Base-by-base conservation (phyloP, 495 filamentous ascomycete genomes). In the Halenospora varia region DNA sequence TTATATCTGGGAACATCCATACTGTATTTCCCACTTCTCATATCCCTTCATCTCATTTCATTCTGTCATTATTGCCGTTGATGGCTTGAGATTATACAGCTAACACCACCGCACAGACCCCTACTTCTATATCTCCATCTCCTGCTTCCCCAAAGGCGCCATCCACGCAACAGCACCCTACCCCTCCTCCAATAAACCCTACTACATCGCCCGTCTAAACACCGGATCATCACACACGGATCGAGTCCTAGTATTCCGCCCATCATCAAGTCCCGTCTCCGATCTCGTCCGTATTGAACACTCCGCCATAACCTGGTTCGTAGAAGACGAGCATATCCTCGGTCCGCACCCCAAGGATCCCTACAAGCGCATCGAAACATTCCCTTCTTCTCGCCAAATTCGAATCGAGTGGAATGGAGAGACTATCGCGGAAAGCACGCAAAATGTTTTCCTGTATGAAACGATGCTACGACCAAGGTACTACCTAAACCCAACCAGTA, bases 271-370 rank as follows among this genome's bases (percentile, higher is more conserved):
- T 3, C 23, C 24, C 4, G n/a, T 58, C 8, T 15, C 51, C 10
- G 24, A 35, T 3, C 24, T 46, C n/a, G 48, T 52, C 3, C 39
- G 35, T 15, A 26, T 58, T 8, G 55, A 58, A 24, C 50, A 41
- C 23, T 19, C 40, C n/a, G 52, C 22, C 20, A 56, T 56, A 15
- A 23, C 72, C 17, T 87, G 82, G 82, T 85, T 77, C 62, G 79
- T 77, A 61, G 84, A 88, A 71, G 82, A 84, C 54, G 68, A 70
- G 19, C 76, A 70, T 3, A 78, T 86, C 47, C 74, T 74, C 55
- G 70, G 73, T 3, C 46, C 29, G 11, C 84, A 87, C 60, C 78
- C 84, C 6, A 85, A 83, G 57, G 81, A 85, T 61, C 83, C 82
- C 0, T 80, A 77, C 63, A 82, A 82, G 54, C 75, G 83, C n/a